Base-by-base conservation (phyloP, 805 yeast species). In the Kodamaea sagamina region DNA sequence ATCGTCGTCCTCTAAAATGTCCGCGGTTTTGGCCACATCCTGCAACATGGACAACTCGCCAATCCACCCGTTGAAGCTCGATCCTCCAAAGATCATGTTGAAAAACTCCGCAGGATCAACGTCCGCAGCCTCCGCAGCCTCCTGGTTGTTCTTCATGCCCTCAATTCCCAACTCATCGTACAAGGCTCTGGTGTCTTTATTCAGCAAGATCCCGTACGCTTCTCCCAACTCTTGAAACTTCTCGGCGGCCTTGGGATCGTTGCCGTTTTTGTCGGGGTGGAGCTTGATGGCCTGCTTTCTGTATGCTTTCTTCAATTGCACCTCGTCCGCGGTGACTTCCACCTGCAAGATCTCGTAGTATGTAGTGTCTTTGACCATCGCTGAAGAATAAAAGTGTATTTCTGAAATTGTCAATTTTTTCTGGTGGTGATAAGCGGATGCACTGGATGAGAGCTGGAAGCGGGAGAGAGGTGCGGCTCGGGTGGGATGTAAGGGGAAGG, bases 191-290 rank as follows among this genome's bases (percentile, higher is more conserved):
- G 85, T 65, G 6, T 75, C 77, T 0, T 78, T 71, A 61, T 93
- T 93, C 55, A 85, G 84, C 47, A 93, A 68, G 0, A 93, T 87
- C 51, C 86, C 89, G 54, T 85, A 86, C 0, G 92, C 92, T 50
- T 69, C 75, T 4, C 72, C 75, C 29, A 71, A 47, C 44, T 78
- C 86, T 65, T 93, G 97, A 65, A 93, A 93, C 55, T 84, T 82
- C 39, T 77, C 79, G 10, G 92, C 89, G 11, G 99, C 99, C 9
- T 79, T 77, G 31, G 93, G 95, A 61, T 93, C 95, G 56, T 86
- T 82, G n/a, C 95, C 96, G 58, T 92, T 89, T 70, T 93, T 93
- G 63, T 93, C 99, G 1, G 99, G 99, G 63, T 92, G 99, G 39
- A 87, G 86, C 45, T 72, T 74, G 64, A 92, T 85, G 6, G 98